Evolutionary conservation across 495 filamentous ascomycete species (phyloP), one percentile per base, ranked within the genome.

Genomic region (Aspergillus kassunensis): DNA sequence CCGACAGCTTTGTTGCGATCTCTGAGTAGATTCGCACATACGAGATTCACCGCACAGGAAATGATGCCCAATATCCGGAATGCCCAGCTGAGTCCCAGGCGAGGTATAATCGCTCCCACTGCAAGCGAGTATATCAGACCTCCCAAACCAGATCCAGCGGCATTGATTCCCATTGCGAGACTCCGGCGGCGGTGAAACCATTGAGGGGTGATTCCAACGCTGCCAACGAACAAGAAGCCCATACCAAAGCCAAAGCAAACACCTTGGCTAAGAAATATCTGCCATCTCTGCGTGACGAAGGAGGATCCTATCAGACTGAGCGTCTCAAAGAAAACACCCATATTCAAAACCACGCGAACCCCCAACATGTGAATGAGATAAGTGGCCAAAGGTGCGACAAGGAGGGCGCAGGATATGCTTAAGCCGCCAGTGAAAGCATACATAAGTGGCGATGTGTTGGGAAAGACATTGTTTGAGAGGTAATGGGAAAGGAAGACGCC

Each of bases 371-470:
- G 79, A 30, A 78, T 78, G 36, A 81, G 68, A 23, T 77, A 67
- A 2, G 84, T 89, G 19, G 80, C 84, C n/a, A 84, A 25, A 1
- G 86, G 86, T 11, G 85, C 82, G 12, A 83, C 73, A 5, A 88
- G 61, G 41, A 89, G 74, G 7, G 84, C 78, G 65, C 71, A 73
- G 9, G 84, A 85, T 8, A 86, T 79, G 24, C 82, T 86, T 0
- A 90, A 64, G 7, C 87, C 87, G 13, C 87, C 87, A 4, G 88
- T 81, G 56, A 89, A 89, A 37, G 87, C 87, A 57, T 83, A 91
- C 9, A 78, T 71, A 3, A 87, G 65, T 0, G 76, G 68, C 2
- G 77, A 81, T 6, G 82, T 75, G 8, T 75, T 78, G 0, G 80
- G 79, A 52, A 84, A 87, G 15, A 72, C 67, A 45, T 81, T 64